Base-by-base conservation (phyloP, 371 early-diverging fungal species). In the Rhizopus arrhizus region DNA sequence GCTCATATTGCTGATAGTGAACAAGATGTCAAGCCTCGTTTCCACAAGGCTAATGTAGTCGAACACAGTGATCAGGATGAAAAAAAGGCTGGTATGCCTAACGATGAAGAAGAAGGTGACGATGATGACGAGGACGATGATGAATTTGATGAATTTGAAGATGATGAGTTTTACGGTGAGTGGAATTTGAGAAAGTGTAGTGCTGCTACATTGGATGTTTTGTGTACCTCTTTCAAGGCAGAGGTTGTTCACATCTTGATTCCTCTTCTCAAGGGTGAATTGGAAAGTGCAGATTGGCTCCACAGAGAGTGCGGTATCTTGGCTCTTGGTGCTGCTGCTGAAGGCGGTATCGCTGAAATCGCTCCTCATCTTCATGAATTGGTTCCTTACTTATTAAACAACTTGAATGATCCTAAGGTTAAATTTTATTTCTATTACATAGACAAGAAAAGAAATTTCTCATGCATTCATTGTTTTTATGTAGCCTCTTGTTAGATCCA, bases 181-280 rank as follows among this genome's bases (percentile, higher is more conserved):
- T 98, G 98, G 98, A 98, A 93, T 69, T 72, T 98, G 56, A 91
- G 98, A 72, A 98, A 97, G 77, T 98, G 98, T 82, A 89, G 95
- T 10, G 97, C 98, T 6, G 97, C 97, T 28, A 91, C 96, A 32
- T 73, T 98, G 52, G 98, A 98, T 66, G 90, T 94, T n/a, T 65
- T 97, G 53, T 89, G 95, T 38, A 91, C 89, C 13, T 85, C 93
- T 1, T 95, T 90, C 68, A 90, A 86, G 61, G 86, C 89, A 61
- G 90, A 88, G 16, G 82, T 95, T 41, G 79, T 98, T 56, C 80
- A 80, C 36, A 75, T 85, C 56, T 75, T 97, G 55, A 83, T 97
- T 73, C 97, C 97, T n/a, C 77, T 86, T 50, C 82, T 98, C 52
- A 91, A 93, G 70, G 80, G 78, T 34, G 84, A 90, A 66, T 81